These are phyloP conservation scores for Diplocarpon mali DNA, from an alignment of 2,329 filamentous ascomycete genomes.

Conservation along the genomic window DNA sequence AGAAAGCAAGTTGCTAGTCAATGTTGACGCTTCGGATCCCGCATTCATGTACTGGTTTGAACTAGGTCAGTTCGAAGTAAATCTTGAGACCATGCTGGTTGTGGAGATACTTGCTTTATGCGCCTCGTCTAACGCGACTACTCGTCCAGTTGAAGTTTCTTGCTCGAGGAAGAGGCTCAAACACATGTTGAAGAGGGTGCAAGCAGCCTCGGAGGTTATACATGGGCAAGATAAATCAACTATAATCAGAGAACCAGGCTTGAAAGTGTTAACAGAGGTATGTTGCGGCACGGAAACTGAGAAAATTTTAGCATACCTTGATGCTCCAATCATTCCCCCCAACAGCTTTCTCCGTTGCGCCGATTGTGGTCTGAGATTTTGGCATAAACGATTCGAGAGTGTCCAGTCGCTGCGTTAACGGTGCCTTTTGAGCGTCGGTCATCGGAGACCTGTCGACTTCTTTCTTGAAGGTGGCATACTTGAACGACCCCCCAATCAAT, in stretches of 20 bases:
- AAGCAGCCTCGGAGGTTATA: slow-evolving; percentile 54
- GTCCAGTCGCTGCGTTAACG: slow-evolving; percentile 48
- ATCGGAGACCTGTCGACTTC: slow-evolving; percentile 31
- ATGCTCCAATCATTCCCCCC: slow-evolving; percentile 19
- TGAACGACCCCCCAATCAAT: slow-evolving; percentile 27
- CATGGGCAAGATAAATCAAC: slow-evolving; percentile 66
- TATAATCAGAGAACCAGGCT: slow-evolving; percentile 47
- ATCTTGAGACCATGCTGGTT: neutral
- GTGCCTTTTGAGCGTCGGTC: slow-evolving; percentile 36
- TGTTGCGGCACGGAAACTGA: neutral
- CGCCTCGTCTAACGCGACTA: slow-evolving; percentile 65
- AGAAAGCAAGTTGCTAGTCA: slow-evolving; percentile 51
- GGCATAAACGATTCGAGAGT: slow-evolving; percentile 55
- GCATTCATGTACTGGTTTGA: slow-evolving; percentile 46
- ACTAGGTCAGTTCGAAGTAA: slow-evolving; percentile 28
- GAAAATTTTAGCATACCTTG: slow-evolving; percentile 7
- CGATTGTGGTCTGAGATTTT: slow-evolving; percentile 4
- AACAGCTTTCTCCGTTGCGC: neutral
- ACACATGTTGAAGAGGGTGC: slow-evolving; percentile 62
- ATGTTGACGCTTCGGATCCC: slow-evolving; percentile 39
- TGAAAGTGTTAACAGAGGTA: slow-evolving; percentile 39
- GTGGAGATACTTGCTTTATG: slow-evolving; percentile 47
- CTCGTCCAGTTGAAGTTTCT: slow-evolving; percentile 36
- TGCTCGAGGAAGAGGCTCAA: slow-evolving; percentile 54
- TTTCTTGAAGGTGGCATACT: slow-evolving; percentile 35